Percentiles rank a stretch among this genome's conserved stretches.
phyloP scores from a whole-genome alignment of 108 stramenopile genomes.

The Cylindrotheca closterium region DNA sequence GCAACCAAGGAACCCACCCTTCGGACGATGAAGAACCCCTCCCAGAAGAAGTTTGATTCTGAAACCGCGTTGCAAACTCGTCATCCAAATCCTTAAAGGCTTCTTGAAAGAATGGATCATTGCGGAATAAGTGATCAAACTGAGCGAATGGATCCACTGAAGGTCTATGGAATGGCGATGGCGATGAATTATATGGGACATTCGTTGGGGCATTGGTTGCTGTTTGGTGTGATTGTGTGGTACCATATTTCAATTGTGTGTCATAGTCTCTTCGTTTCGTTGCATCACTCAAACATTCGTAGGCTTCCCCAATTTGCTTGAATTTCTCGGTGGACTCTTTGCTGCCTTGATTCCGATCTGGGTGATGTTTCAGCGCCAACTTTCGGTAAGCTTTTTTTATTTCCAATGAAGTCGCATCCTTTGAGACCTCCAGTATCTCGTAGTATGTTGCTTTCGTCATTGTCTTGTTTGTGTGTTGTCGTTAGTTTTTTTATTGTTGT shows the following conservation, averaged over 20 bases:
- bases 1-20: conserved; percentile 51
- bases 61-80: conserved; percentile 39
- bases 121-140: conserved; percentile 68
- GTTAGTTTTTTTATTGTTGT: neutral
- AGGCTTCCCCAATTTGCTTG: conserved; percentile 54
- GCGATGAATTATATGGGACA: conserved; percentile 18
- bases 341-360: conserved; percentile 44
- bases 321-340: conserved; percentile 33
- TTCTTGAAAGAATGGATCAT: conserved; percentile 76
- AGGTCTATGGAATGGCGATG: conserved; percentile 13
- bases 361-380: conserved; percentile 65
- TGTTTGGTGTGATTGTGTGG: conserved; percentile 2
- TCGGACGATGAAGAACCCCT: conserved; percentile 3
- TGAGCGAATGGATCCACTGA: conserved; percentile 51
- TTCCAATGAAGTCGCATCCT: conserved; percentile 33
- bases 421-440: conserved; percentile 35
- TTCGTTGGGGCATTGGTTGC: neutral
- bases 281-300: conserved; percentile 47
- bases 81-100: conserved; percentile 68
- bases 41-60: conserved; percentile 6
- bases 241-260: conserved; percentile 21
- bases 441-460: conserved; percentile 28
- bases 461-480: neutral
- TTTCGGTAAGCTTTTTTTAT: conserved; percentile 65
- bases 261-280: conserved; percentile 50